phyloP scores from a whole-genome alignment of 495 filamentous ascomycete genomes.

The Neurospora discreta region DNA sequence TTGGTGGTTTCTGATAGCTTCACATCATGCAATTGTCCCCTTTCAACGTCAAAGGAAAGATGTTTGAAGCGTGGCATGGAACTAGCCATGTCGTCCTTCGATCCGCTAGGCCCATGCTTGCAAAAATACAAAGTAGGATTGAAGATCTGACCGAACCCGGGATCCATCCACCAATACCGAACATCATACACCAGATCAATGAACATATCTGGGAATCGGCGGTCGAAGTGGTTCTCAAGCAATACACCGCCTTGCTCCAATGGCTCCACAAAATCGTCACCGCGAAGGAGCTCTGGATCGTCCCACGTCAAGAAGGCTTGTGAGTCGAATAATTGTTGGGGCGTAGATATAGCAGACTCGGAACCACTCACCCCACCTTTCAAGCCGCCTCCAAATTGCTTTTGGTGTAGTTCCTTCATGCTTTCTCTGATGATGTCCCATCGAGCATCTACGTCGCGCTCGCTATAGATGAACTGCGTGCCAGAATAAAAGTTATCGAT shows the following conservation, averaged over 20 bases:
- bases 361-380: neutral
- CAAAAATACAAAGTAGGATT: neutral
- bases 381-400: neutral
- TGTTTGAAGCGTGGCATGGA: neutral
- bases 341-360: neutral
- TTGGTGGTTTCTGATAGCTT: neutral
- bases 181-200: neutral
- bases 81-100: neutral
- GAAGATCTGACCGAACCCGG: neutral
- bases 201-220: neutral
- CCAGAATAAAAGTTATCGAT: neutral
- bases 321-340: neutral
- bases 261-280: neutral
- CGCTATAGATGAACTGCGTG: neutral
- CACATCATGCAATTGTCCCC: too few species aligned
- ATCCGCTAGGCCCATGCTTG: neutral
- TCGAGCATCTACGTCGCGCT: neutral
- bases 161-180: neutral
- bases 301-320: neutral
- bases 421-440: neutral
- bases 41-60: neutral
- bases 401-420: neutral
- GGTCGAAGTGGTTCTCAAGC: neutral
- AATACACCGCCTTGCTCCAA: neutral
- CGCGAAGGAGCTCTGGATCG: neutral